These are phyloP conservation scores for Colletotrichum godetiae DNA, from an alignment of 2,329 filamentous ascomycete species.

Conservation along the genomic window DNA sequence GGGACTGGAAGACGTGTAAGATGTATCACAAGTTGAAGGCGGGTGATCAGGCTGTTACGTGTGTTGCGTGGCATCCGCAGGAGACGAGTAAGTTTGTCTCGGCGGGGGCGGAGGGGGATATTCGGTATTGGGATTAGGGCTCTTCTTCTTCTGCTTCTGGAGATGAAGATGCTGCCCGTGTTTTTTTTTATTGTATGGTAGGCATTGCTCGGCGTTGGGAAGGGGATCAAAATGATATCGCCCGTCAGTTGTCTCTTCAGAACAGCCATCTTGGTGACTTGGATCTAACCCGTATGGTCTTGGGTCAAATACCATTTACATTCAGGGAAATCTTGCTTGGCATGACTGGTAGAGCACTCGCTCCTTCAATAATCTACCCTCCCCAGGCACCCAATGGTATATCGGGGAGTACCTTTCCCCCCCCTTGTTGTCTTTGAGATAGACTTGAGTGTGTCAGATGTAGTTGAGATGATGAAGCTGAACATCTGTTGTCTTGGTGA, in stretches of 20 bases:
- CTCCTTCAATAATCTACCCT: too few relatives aligned
- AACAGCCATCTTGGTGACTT: neutral
- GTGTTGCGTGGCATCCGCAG: slow-evolving; percentile 95
- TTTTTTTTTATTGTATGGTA: slow-evolving; percentile 17
- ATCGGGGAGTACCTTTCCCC: too few relatives aligned
- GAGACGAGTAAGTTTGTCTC: slow-evolving; percentile 95
- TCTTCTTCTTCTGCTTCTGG: neutral
- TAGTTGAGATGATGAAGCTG: too few relatives aligned
- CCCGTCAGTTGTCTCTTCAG: neutral
- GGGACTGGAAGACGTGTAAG: slow-evolving; percentile 99
- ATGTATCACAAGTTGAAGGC: slow-evolving; percentile 98
- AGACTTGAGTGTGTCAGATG: too few relatives aligned
- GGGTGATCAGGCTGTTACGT: slow-evolving; percentile 84
- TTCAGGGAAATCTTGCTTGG: too few relatives aligned
- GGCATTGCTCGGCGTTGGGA: slow-evolving; percentile 36
- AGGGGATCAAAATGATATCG: slow-evolving; percentile 14
- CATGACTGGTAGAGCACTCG: too few relatives aligned
- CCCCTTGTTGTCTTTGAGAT: too few relatives aligned
- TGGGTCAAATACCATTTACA: neutral
- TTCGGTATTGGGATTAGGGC: slow-evolving; percentile 90
- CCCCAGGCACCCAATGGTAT: too few relatives aligned
- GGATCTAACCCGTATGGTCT: neutral
- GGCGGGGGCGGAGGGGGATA: slow-evolving; percentile 87
- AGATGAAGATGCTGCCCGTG: neutral
- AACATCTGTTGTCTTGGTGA: too few relatives aligned